Conservation (phyloP, 1,284 basidiomycete genomes). For the Athelia sp. region DNA sequence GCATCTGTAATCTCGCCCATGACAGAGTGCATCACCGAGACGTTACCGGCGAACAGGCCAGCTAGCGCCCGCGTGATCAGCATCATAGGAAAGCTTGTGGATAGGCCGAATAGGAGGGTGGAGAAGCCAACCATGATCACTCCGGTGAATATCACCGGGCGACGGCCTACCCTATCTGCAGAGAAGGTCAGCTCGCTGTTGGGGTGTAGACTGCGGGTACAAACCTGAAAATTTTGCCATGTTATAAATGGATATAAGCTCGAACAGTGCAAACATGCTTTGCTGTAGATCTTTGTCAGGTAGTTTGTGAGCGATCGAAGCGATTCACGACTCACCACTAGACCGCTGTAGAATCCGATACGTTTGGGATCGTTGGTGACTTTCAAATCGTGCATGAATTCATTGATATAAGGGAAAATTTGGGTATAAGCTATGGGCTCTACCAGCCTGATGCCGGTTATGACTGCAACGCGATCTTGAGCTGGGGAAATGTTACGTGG, state of each 20-base stretch:
- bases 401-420: conserved; percentile 34
- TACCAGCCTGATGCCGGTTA: conserved; percentile 30
- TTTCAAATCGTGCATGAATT: conserved; percentile 30
- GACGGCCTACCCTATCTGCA: conserved; percentile 52
- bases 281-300: conserved; percentile 34
- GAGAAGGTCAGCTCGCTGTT: not conserved
- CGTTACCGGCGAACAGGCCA: conserved; percentile 57
- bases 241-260: conserved; percentile 59
- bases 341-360: conserved; percentile 36
- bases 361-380: conserved; percentile 28
- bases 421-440: conserved; percentile 36
- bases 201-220: conserved; percentile 7
- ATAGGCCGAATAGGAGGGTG: conserved; percentile 52
- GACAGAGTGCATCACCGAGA: conserved; percentile 57
- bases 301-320: not conserved
- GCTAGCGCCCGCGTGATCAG: conserved; percentile 51
- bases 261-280: conserved; percentile 56
- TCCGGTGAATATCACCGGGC: conserved; percentile 55
- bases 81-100: conserved; percentile 41
- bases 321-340: conserved; percentile 25
- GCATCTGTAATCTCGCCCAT: conserved; percentile 63
- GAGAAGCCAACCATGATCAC: conserved; percentile 45
- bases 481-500: not conserved
- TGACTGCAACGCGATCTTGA: conserved; percentile 11
- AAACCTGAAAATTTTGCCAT: conserved; percentile 61